Base-by-base conservation (phyloP, 768 basidiomycete species). In the Trametes cingulata region DNA sequence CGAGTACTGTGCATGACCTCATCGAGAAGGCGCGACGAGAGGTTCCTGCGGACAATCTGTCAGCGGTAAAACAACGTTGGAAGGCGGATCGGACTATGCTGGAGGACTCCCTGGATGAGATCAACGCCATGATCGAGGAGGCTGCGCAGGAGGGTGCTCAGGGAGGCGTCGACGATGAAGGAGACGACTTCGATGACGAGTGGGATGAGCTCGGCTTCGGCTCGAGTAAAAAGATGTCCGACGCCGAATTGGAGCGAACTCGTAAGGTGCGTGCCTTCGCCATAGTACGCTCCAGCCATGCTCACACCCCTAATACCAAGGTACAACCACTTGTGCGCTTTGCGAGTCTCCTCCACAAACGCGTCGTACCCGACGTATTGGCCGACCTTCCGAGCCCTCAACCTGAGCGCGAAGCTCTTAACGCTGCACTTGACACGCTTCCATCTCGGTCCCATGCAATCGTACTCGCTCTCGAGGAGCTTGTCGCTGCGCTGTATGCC, bases 401-500 rank as follows among this genome's bases (percentile, higher is more conserved):
- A 46, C 63, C 69, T 48, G 60, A 65, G 15, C 43, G 70, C 1
- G 64, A 70, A 6, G 27, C 19, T 50, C 67, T 57, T 66, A 67
- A 45, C 22, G 49, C 20, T 51, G 65, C n/a, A 0, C 73, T 88
- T n/a, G 87, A 89, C 66, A 53, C 66, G 20, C 75, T 92, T 6
- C 77, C 81, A 15, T 39, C 68, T 2, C 74, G 74, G 9, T 91
- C 88, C 2, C 75, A 80, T 29, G 67, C 72, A 7, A 76, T 90
- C 20, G 76, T 87, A 17, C 69, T 78, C 48, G 77, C 81, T 3
- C 78, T 82, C 4, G 90, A 92, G 68, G 87, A 92, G 40, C 74
- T 91, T 53, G 80, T 87, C 20, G 78, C 86, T n/a, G 74, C 85
- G 2, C 73, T 89, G 40, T 88, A 91, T 68, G 62, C 81, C 0